Conservation (phyloP, 306 rosid species). For the Fragaria nilgerrensis region DNA sequence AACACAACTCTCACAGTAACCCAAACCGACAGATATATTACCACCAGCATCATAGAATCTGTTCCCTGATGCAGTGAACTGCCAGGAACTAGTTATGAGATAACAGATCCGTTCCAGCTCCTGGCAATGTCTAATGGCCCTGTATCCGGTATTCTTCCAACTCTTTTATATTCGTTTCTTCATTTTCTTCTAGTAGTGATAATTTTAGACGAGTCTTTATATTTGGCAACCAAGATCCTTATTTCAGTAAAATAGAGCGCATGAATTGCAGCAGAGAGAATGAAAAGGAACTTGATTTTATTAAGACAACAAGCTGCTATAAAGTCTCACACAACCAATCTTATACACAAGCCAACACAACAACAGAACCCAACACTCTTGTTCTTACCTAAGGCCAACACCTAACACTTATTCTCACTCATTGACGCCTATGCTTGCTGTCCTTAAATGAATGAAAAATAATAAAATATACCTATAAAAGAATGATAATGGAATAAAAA, state of each 20-base stretch:
- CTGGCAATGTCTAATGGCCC: not conserved
- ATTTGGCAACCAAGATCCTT: not conserved
- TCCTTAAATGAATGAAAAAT: not conserved
- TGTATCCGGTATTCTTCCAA: not conserved
- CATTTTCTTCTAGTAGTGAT: not conserved
- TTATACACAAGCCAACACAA: constrained; percentile 42
- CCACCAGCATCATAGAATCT: not conserved
- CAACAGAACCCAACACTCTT: constrained; percentile 20
- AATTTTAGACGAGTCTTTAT: not conserved
- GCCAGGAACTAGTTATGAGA: not conserved
- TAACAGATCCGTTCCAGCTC: constrained; percentile 3
- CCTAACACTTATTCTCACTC: constrained; percentile 24
- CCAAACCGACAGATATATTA: not conserved
- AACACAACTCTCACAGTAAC: not conserved
- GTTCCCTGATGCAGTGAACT: not conserved
- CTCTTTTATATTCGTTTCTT: not conserved
- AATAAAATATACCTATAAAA: not conserved
- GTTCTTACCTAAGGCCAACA: constrained; percentile 25
- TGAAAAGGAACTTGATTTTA: not conserved
- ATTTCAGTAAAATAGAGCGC: not conserved
- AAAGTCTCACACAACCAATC: constrained; percentile 23
- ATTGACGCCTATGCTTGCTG: constrained; percentile 21
- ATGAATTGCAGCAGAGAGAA: not conserved
- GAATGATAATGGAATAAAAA: not conserved
- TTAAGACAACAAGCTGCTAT: constrained; percentile 52